These are phyloP conservation scores for Stagonosporopsis rhizophila DNA, from an alignment of 2,329 filamentous ascomycete genomes.

Conservation along the genomic window DNA sequence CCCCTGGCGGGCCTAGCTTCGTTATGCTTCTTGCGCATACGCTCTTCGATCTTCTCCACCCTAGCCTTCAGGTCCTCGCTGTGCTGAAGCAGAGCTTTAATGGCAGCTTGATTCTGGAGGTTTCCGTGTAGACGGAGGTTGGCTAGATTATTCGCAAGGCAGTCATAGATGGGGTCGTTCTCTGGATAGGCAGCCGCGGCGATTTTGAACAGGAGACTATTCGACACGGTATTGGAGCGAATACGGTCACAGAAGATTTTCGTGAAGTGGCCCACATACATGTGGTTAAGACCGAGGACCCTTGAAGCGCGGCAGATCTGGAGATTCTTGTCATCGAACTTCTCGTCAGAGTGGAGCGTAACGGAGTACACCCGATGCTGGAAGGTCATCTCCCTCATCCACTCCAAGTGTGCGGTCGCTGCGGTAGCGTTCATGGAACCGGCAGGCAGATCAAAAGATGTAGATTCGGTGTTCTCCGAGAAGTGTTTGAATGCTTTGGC, in stretches of 20 bases:
- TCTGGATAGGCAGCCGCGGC: slow-evolving; percentile 23
- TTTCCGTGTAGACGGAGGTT: slow-evolving; percentile 11
- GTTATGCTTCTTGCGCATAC: slow-evolving; percentile 4
- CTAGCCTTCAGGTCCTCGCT: slow-evolving; percentile 13
- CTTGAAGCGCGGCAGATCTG: slow-evolving; percentile 34
- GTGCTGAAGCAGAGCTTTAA: slow-evolving; percentile 16
- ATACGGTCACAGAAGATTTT: slow-evolving; percentile 37
- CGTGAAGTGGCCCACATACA: slow-evolving; percentile 44
- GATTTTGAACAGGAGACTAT: slow-evolving; percentile 29
- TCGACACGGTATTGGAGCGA: slow-evolving; percentile 22
- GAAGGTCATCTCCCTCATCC: slow-evolving; percentile 37
- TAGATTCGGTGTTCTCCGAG: slow-evolving; percentile 20
- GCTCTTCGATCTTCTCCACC: slow-evolving; percentile 21
- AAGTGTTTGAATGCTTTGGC: slow-evolving; percentile 32
- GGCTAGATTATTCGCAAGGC: slow-evolving; percentile 36
- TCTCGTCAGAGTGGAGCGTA: slow-evolving; percentile 22
- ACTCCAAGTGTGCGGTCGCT: slow-evolving; percentile 26
- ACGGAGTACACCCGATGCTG: slow-evolving; percentile 35
- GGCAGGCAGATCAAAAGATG: slow-evolving; percentile 21
- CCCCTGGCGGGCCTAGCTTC: neutral
- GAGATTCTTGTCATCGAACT: slow-evolving; percentile 32
- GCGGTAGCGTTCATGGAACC: slow-evolving; percentile 28
- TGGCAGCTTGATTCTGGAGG: neutral
- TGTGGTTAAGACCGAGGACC: slow-evolving; percentile 35
- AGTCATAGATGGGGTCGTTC: slow-evolving; percentile 40